A percentile compares a stretch with the other conserved stretches of the same genome.
Conservation (phyloP, 306 rosid species). For the Ziziphus jujuba region DNA sequence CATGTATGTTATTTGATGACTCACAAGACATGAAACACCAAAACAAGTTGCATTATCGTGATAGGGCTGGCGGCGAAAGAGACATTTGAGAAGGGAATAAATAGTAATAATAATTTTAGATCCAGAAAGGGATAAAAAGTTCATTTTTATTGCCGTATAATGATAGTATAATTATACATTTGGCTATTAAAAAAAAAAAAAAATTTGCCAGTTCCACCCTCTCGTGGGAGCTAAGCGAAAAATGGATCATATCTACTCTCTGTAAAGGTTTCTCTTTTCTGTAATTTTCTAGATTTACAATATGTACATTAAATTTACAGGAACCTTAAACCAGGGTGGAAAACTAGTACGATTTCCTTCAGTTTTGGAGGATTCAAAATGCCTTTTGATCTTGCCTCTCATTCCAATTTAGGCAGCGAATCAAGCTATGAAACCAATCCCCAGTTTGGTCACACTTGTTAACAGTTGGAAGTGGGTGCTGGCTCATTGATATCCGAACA, state of each 20-base stretch:
- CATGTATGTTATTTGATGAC: too few species aligned
- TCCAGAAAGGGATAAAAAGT: constrained; percentile 7
- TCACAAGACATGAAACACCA: too few species aligned
- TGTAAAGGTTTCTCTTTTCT: constrained; percentile 4
- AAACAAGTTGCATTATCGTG: too few species aligned
- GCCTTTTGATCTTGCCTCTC: constrained; percentile 99
- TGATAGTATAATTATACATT: constrained; percentile 31
- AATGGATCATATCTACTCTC: constrained; percentile 29
- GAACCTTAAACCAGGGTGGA: constrained; percentile 13
- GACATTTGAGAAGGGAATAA: background rate
- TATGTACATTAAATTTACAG: constrained; percentile 54
- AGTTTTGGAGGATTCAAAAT: constrained; percentile 41
- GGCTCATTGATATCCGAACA: constrained; percentile 81
- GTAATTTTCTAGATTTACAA: constrained; percentile 25
- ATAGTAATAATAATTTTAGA: too few species aligned
- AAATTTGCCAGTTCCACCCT: constrained; percentile 19
- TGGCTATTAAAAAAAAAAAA: constrained; percentile 18
- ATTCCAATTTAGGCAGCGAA: constrained; percentile 98
- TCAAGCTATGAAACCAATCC: constrained; percentile 98
- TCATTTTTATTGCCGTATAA: constrained; percentile 26
- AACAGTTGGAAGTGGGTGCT: constrained; percentile 96
- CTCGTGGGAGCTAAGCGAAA: constrained; percentile 25
- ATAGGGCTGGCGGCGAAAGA: background rate
- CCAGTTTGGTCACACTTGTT: constrained; percentile 97
- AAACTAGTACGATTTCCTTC: constrained; percentile 6